Conservation (phyloP, 139 green algal species). For the Closterium sp. region DNA sequence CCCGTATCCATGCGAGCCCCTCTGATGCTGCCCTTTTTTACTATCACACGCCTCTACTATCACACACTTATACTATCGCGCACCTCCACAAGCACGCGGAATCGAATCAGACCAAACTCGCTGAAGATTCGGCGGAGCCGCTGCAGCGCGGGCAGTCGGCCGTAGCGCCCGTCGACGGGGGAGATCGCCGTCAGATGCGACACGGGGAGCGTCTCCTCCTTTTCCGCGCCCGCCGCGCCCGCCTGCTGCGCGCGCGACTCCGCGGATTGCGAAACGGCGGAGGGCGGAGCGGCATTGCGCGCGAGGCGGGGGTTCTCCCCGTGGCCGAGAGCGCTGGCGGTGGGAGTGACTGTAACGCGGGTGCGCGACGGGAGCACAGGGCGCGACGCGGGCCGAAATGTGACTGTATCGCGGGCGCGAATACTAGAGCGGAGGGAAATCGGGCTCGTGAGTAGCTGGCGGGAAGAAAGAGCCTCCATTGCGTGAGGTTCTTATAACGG, state of each 20-base stretch:
- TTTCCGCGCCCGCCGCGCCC: background rate
- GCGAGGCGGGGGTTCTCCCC: background rate
- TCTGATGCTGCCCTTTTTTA: no score
- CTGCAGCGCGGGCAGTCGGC: slow-evolving; percentile 59
- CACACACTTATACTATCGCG: slow-evolving; percentile 33
- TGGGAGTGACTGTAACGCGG: background rate
- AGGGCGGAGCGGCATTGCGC: background rate
- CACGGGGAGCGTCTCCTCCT: slow-evolving; percentile 29
- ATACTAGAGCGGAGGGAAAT: background rate
- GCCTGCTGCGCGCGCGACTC: background rate
- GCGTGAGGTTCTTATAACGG: background rate
- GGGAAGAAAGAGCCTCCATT: background rate
- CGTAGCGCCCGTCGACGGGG: slow-evolving; percentile 74
- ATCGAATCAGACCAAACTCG: slow-evolving; percentile 95
- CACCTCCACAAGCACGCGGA: slow-evolving; percentile 88
- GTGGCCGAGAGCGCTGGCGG: background rate
- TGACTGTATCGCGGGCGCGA: background rate
- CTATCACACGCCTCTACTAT: background rate
- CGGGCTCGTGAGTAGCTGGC: background rate
- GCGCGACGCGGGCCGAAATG: background rate
- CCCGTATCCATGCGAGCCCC: no score
- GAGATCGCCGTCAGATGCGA: slow-evolving; percentile 51
- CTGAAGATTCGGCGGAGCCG: slow-evolving; percentile 83
- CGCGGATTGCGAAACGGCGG: background rate
- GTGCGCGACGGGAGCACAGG: background rate